These are phyloP conservation scores for Quercus aquifolioides DNA, from an alignment of 306 rosid genomes.

Conservation along the genomic window DNA sequence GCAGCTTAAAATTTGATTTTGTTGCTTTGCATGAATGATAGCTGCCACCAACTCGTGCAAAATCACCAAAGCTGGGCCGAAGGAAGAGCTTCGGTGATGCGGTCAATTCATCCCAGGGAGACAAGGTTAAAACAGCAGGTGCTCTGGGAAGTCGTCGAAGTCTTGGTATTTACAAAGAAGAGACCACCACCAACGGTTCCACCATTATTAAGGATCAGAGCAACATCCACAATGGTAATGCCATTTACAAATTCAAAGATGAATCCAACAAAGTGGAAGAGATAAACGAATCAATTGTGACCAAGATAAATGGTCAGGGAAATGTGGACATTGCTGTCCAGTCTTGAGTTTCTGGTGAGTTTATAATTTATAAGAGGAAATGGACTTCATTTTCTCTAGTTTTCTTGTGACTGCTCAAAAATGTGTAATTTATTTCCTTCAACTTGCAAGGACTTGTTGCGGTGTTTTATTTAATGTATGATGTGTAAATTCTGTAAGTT, in stretches of 20 bases:
- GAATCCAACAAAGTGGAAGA: slow-evolving; percentile 34
- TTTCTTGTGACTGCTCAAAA: slow-evolving; percentile 28
- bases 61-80: slow-evolving; percentile 94
- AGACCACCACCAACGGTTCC: slow-evolving; percentile 9
- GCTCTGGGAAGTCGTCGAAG: slow-evolving; percentile 39
- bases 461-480: slow-evolving; percentile 52
- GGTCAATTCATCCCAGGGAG: slow-evolving; percentile 31
- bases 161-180: slow-evolving; percentile 27
- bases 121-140: slow-evolving; percentile 37
- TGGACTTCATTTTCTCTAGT: slow-evolving; percentile 31
- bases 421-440: slow-evolving; percentile 43
- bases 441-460: slow-evolving; percentile 49
- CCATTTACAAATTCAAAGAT: slow-evolving; percentile 31
- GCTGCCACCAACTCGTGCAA: slow-evolving; percentile 95
- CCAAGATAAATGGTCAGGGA: slow-evolving; percentile 41
- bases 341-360: slow-evolving; percentile 40
- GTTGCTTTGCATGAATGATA: slow-evolving; percentile 33
- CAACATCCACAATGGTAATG: slow-evolving; percentile 27
- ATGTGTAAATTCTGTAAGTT: slow-evolving; percentile 63
- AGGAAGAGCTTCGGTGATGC: slow-evolving; percentile 60
- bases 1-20: slow-evolving; percentile 17
- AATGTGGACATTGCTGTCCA: slow-evolving; percentile 41
- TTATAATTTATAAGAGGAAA: slow-evolving; percentile 44
- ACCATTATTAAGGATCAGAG: slow-evolving; percentile 23
- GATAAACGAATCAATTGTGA: slow-evolving; percentile 14